These are phyloP conservation scores for Parietichytrium sp. DNA, from an alignment of 108 stramenopile genomes.

Conservation along the genomic window DNA sequence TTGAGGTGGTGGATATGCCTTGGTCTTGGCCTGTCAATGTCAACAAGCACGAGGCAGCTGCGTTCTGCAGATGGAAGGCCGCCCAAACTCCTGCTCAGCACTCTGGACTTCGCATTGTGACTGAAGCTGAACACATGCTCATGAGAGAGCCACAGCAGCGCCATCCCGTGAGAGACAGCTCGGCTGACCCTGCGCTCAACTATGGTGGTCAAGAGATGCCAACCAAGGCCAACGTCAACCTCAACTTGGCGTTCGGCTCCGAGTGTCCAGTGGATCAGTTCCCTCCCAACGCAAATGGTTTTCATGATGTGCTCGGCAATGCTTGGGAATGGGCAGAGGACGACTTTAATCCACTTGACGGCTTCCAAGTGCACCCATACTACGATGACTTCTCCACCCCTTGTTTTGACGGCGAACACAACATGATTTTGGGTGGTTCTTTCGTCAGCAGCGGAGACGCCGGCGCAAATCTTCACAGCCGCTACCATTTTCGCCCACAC, in stretches of 20 bases:
- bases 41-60: slow-evolving; percentile 87
- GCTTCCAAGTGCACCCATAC: slow-evolving; percentile 77
- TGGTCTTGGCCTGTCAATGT: slow-evolving; percentile 92
- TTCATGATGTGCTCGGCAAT: slow-evolving; percentile 78
- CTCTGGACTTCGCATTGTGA: slow-evolving; percentile 64
- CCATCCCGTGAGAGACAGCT: slow-evolving; percentile 57
- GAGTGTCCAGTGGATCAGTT: slow-evolving; percentile 75
- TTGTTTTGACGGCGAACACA: slow-evolving; percentile 91
- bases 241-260: slow-evolving; percentile 76
- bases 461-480: slow-evolving; percentile 77
- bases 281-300: slow-evolving; percentile 47
- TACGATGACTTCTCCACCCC: slow-evolving; percentile 91
- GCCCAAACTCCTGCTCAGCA: background rate
- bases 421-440: slow-evolving; percentile 86
- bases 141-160: slow-evolving; percentile 63
- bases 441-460: slow-evolving; percentile 88
- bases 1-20: slow-evolving; percentile 78
- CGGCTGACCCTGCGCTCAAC: slow-evolving; percentile 72
- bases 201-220: slow-evolving; percentile 51
- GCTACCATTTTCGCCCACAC: slow-evolving; percentile 91
- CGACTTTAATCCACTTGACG: slow-evolving; percentile 81
- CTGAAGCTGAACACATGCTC: slow-evolving; percentile 85
- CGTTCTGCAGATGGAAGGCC: slow-evolving; percentile 81
- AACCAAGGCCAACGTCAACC: slow-evolving; percentile 60
- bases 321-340: slow-evolving; percentile 95